Conservation (phyloP, 2,329 filamentous ascomycete genomes). For the Sordariomycetes sp. region DNA sequence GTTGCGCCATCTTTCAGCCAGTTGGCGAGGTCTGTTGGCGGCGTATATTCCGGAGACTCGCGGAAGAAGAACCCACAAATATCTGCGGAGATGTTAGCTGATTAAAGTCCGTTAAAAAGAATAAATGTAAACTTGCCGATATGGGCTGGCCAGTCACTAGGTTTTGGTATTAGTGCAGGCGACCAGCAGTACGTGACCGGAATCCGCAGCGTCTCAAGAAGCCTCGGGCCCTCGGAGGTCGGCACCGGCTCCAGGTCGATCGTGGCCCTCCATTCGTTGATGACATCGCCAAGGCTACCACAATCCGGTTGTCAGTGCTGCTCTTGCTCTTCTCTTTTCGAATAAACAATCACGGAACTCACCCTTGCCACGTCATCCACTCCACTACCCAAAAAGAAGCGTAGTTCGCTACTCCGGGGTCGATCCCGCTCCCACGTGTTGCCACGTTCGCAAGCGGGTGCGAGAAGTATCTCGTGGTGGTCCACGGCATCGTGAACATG, state of each 20-base stretch:
- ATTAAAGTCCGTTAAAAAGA: neutral
- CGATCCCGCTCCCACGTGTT: slow-evolving; percentile 52
- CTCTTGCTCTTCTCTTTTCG: neutral
- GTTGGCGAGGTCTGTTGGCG: slow-evolving; percentile 50
- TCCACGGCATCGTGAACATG: slow-evolving; percentile 97
- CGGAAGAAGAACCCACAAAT: slow-evolving; percentile 72
- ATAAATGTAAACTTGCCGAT: slow-evolving; percentile 24
- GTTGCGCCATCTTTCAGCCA: slow-evolving; percentile 62
- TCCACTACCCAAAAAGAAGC: slow-evolving; percentile 78
- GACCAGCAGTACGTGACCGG: slow-evolving; percentile 94
- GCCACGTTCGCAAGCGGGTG: slow-evolving; percentile 80
- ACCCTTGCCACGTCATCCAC: slow-evolving; percentile 85
- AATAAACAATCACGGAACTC: neutral
- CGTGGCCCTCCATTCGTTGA: slow-evolving; percentile 75
- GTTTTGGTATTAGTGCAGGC: slow-evolving; percentile 64
- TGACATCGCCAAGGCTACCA: slow-evolving; percentile 61
- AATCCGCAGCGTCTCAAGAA: slow-evolving; percentile 64
- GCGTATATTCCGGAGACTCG: slow-evolving; percentile 53
- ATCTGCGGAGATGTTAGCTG: slow-evolving; percentile 18
- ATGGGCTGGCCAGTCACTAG: slow-evolving; percentile 62
- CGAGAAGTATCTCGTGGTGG: slow-evolving; percentile 72
- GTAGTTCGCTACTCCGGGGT: slow-evolving; percentile 67
- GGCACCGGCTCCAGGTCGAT: slow-evolving; percentile 71
- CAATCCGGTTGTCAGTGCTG: neutral
- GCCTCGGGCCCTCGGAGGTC: slow-evolving; percentile 70